phyloP scores from a whole-genome alignment of 2,329 filamentous ascomycete genomes.

The Claviceps pazoutovae region DNA sequence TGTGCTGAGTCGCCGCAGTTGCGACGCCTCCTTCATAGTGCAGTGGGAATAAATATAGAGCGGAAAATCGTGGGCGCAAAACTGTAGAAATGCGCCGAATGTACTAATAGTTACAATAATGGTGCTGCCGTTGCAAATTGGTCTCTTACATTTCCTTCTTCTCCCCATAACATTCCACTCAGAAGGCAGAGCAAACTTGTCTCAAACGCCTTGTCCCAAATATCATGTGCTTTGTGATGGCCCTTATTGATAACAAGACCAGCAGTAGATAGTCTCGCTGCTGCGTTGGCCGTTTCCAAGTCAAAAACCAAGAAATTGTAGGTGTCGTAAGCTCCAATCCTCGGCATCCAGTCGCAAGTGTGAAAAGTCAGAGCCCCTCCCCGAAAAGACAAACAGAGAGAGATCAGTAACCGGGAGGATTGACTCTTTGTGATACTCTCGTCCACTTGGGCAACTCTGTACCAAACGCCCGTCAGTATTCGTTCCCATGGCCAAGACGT shows the following conservation, averaged over 20 bases:
- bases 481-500: neutral
- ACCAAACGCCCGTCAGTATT: conserved; percentile 9
- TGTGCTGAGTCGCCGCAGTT: neutral
- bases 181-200: neutral
- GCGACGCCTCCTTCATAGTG: neutral
- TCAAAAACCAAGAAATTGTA: too few species aligned
- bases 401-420: conserved; percentile 78
- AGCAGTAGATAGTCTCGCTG: too few species aligned
- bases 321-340: neutral
- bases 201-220: neutral
- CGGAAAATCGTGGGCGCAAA: neutral
- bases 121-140: neutral
- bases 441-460: conserved; percentile 85
- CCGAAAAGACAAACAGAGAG: neutral
- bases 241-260: neutral
- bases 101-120: neutral
- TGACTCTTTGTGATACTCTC: conserved; percentile 81
- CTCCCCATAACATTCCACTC: neutral
- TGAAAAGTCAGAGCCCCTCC: neutral
- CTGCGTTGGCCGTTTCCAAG: too few species aligned
- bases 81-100: neutral
- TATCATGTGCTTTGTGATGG: neutral
- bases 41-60: neutral
- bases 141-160: neutral
- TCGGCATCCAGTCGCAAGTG: neutral